Evolutionary conservation across 1,284 basidiomycete species (phyloP), one percentile per base, ranked within the genome.

Genomic region (Ganoderma lingzhi): DNA sequence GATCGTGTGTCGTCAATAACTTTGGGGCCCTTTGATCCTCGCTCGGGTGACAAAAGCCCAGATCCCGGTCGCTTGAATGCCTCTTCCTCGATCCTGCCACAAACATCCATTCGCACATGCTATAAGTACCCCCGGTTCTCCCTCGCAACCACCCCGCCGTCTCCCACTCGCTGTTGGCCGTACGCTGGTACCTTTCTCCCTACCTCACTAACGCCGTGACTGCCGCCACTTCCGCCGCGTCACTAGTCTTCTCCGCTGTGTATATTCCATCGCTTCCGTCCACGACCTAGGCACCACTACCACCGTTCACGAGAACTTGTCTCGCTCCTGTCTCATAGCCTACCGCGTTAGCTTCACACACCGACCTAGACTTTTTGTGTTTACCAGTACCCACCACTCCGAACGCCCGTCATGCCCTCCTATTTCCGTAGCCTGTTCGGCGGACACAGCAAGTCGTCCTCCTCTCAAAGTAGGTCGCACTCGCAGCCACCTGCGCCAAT

Each of bases 341-440:
- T 41, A 14, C 39, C 39, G 59, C 59, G n/a, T 15, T 12, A 1
- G 39, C 59, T 61, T 42, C 68, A 51, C 64, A 48, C 35, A 55
- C 53, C 62, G 61, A 48, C 41, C 41, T 23, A 64, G 56, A 41
- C 23, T 61, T 60, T 39, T 41, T 12, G 28, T 63, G n/a, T 23
- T 53, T 59, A 53, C 63, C 44, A 23, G 23, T 23, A 23, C 23
- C 23, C 53, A 61, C 41, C 53, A 63, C 48, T 58, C 65, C 64
- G 64, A 62, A 63, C 66, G 69, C 62, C 64, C 63, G 69, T 53
- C 63, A 83, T 83, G 82, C 76, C 82, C 62, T 78, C 82, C 23
- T 78, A 80, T 76, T 74, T 83, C 62, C 82, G 82, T 68, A 81
- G 71, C 66, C 71, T 81, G 71, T 83, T 83, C 73, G 81, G 82